These are phyloP conservation scores for Penicillium steckii DNA, from an alignment of 495 filamentous ascomycete species.

Conservation along the genomic window DNA sequence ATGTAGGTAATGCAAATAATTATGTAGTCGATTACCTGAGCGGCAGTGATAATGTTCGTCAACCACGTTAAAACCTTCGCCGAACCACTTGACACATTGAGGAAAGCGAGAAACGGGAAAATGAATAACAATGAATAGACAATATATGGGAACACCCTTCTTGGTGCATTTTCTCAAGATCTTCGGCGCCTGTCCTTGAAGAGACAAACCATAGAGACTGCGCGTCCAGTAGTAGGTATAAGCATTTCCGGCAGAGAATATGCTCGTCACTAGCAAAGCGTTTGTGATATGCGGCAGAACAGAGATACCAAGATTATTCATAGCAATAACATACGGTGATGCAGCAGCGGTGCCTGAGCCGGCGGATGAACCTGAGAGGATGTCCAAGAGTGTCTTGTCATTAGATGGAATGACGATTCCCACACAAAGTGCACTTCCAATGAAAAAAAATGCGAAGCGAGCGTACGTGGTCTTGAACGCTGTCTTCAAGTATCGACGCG, in stretches of 20 bases:
- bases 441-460: constrained; percentile 71
- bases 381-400: constrained; percentile 44
- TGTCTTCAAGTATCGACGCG: constrained; percentile 46
- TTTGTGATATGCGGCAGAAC: constrained; percentile 73
- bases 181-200: constrained; percentile 60
- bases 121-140: constrained; percentile 31
- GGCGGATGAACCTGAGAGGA: constrained; percentile 27
- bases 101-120: constrained; percentile 39
- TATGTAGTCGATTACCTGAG: constrained; percentile 30
- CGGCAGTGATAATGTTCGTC: constrained; percentile 28
- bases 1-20: constrained; percentile 52
- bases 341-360: constrained; percentile 53
- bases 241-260: constrained; percentile 78
- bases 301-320: constrained; percentile 65
- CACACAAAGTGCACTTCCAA: constrained; percentile 64
- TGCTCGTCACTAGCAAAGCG: constrained; percentile 66
- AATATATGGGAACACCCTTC: constrained; percentile 44
- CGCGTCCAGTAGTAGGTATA: constrained; percentile 76
- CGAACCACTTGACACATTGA: constrained; percentile 27
- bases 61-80: constrained; percentile 32
- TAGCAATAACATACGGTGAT: constrained; percentile 78
- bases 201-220: constrained; percentile 66
- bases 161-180: constrained; percentile 51
- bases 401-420: constrained; percentile 65
- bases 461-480: constrained; percentile 74